Conservation (phyloP, 108 stramenopile species). For the Skeletonema menzelii region DNA sequence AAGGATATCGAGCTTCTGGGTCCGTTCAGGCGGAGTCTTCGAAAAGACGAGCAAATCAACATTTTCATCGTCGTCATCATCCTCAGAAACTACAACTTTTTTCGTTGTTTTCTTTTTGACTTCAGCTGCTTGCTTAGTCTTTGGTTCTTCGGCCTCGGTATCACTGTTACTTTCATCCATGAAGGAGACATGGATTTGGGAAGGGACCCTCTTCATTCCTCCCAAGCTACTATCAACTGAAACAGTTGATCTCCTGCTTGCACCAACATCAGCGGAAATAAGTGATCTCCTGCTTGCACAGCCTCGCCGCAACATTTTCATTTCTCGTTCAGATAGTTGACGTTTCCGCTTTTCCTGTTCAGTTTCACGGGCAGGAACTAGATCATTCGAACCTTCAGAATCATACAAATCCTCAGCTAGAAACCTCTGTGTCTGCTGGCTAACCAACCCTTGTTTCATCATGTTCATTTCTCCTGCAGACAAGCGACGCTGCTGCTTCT, state of each 20-base stretch:
- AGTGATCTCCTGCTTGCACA: slow-evolving; percentile 11
- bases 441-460: background rate
- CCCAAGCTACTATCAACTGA: background rate
- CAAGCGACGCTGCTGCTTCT: no score
- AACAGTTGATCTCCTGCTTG: slow-evolving; percentile 4
- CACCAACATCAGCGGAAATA: background rate
- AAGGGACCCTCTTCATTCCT: background rate
- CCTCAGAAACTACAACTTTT: background rate
- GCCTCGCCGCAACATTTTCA: background rate
- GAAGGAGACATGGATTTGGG: background rate
- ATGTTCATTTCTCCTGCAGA: background rate
- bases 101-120: background rate
- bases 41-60: background rate
- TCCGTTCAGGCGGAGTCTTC: background rate
- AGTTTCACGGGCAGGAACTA: background rate
- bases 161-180: background rate
- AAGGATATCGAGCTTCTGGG: slow-evolving; percentile 11
- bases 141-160: background rate
- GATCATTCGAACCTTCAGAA: background rate
- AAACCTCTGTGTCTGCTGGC: background rate
- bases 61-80: background rate
- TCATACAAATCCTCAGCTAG: background rate
- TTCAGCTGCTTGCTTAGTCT: background rate
- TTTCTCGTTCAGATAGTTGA: background rate
- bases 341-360: background rate